phyloP scores from a whole-genome alignment of 257 asterid genomes.

The Pogostemon cablin region DNA sequence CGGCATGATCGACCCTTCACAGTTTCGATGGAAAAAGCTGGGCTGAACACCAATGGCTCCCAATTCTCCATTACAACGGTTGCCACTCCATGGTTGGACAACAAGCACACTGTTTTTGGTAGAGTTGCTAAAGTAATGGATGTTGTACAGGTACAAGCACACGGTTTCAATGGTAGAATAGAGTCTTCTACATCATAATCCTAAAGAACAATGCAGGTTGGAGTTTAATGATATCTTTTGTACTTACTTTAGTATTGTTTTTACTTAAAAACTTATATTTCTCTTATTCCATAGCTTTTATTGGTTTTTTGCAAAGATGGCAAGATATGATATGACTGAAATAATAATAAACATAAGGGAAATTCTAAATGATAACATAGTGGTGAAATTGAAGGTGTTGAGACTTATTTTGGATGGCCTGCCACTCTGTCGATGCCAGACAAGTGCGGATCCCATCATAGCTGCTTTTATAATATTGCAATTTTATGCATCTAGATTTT shows the following conservation, averaged over 20 bases:
- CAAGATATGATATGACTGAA: slow-evolving; percentile 94
- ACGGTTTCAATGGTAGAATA: no score
- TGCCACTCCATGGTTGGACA: slow-evolving; percentile 99
- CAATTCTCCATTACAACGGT: slow-evolving; percentile 93
- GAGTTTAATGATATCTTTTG: neutral
- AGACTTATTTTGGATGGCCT: slow-evolving; percentile 97
- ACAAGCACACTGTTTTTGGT: slow-evolving; percentile 97
- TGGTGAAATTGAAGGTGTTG: slow-evolving; percentile 74
- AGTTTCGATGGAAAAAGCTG: slow-evolving; percentile 97
- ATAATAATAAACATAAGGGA: slow-evolving; percentile 92
- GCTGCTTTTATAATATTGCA: slow-evolving; percentile 5
- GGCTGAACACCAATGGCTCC: slow-evolving; percentile 96
- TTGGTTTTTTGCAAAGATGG: slow-evolving; percentile 96
- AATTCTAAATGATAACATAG: slow-evolving; percentile 77
- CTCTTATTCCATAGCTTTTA: slow-evolving; percentile 67
- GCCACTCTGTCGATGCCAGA: slow-evolving; percentile 81
- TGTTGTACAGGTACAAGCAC: slow-evolving; percentile 80
- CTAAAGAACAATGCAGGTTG: no score
- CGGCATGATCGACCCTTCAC: slow-evolving; percentile 98
- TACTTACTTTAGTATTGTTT: slow-evolving; percentile 38
- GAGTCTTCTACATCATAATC: no score
- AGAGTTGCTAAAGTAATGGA: slow-evolving; percentile 97
- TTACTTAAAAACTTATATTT: slow-evolving; percentile 62
- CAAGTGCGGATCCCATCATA: slow-evolving; percentile 59
- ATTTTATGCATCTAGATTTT: neutral